Base-by-base conservation (phyloP, 805 yeast genomes). In the Zygosaccharomyces siamensis region DNA sequence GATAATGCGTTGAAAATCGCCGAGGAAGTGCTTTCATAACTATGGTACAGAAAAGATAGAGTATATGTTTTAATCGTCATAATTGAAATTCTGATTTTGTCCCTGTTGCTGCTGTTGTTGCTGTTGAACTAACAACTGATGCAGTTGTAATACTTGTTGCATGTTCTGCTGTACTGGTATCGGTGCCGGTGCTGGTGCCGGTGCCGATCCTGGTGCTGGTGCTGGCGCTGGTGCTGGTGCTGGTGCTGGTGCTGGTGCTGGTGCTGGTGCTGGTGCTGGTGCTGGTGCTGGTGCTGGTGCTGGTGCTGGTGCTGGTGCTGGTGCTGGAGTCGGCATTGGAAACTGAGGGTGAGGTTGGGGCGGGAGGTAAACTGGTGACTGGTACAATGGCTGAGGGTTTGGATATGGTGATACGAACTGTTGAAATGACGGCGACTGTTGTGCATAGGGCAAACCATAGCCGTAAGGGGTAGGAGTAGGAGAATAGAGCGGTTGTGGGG, bases 1-100 rank as follows among this genome's bases (percentile, higher is more conserved):
- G 53, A 54, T 6, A 62, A 65, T 3, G 88, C 89, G 1, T 57
- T 88, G 14, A 51, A 66, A 0, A 67, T 73, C 33, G 95, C 95
- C 1, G 55, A 59, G 28, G 53, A 62, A 14, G 71, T 72, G 16
- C 49, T 54, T 32, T 39, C 48, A 31, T 51, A 33, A 36, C 11
- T 32, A 21, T n/a, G 27, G 18, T 27, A 39, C 14, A 30, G 14
- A 36, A 26, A 10, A 39, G 11, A 31, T 27, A 27, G 16, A 42
- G 10, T 33, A 23, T 24, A 33, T 31, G 11, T 48, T 32, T 37
- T 39, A 51, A 21, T 46, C 49, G 16, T 48, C 48, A 32, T 49
- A 49, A 39, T 39, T 35, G 27, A 51, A 51, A 14, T 45, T 21
- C 20, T 42, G 33, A 32, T 38, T 44, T 39, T 39, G 41, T 5